Conservation (phyloP, 805 yeast genomes). For the Novakomyces olei region DNA sequence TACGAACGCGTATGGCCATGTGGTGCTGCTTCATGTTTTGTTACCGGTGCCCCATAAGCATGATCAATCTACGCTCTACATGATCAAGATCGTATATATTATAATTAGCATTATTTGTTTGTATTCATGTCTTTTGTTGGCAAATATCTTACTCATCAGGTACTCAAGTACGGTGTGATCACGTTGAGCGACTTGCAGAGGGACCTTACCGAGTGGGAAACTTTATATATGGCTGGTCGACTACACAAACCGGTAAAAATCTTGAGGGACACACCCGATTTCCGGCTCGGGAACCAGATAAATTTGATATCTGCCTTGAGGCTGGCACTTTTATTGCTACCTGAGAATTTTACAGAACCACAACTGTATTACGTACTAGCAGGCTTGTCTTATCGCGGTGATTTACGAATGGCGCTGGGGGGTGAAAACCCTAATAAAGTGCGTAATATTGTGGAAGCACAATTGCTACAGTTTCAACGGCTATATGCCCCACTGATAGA, state of each 20-base stretch:
- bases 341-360: conserved; percentile 30
- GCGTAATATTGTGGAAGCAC: conserved; percentile 61
- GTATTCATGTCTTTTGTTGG: too few species aligned
- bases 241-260: conserved; percentile 82
- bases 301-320: conserved; percentile 63
- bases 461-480: conserved; percentile 40
- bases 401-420: conserved; percentile 65
- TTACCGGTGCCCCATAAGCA: too few species aligned
- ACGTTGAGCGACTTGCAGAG: conserved; percentile 34
- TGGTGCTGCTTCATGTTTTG: too few species aligned
- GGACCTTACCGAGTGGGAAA: conserved; percentile 68
- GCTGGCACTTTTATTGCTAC: conserved; percentile 35
- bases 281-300: conserved; percentile 46
- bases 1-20: too few species aligned
- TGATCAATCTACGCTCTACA: too few species aligned
- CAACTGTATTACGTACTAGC: conserved; percentile 60
- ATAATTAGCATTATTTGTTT: too few species aligned
- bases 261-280: conserved; percentile 38
- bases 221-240: conserved; percentile 76
- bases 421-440: conserved; percentile 74
- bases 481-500: conserved; percentile 49
- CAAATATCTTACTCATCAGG: too few species aligned
- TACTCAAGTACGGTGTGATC: conserved; percentile 79
- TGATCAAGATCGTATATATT: too few species aligned
- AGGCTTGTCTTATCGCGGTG: conserved; percentile 69